Conservation (phyloP, 208 protist species). For the Acanthamoeba lenticulata region DNA sequence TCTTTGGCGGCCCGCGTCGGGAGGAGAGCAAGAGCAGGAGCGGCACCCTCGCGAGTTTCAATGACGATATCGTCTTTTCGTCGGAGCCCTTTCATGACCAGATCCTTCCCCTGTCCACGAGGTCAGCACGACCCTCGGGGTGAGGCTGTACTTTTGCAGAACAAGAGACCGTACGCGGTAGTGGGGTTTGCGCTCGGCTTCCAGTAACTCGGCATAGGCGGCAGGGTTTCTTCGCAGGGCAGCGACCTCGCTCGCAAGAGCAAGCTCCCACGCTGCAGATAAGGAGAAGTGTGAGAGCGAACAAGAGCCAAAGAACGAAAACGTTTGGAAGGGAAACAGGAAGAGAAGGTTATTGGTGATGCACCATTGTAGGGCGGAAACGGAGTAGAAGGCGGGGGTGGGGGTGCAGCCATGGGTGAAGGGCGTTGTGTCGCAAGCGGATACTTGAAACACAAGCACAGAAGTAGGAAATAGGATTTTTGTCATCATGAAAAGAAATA, state of each 20-base stretch:
- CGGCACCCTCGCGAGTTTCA: not conserved
- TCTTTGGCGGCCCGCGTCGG: too few relatives aligned
- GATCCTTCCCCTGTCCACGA: slow-evolving; percentile 1
- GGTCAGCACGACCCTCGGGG: not conserved
- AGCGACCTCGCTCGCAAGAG: slow-evolving; percentile 6
- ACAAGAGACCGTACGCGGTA: not conserved
- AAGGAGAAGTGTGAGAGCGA: not conserved
- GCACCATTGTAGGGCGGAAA: slow-evolving; percentile 28
- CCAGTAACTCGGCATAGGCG: not conserved
- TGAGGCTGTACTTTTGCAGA: not conserved
- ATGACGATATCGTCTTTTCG: slow-evolving; percentile 37
- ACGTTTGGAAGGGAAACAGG: not conserved
- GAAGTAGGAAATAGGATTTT: too few relatives aligned
- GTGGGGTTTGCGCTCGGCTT: slow-evolving; percentile 2
- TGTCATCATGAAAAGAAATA: too few relatives aligned
- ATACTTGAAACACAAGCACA: too few relatives aligned
- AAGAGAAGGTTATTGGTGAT: not conserved
- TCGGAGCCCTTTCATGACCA: not conserved
- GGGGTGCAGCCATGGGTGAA: not conserved
- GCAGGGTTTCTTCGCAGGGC: not conserved
- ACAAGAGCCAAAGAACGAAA: not conserved
- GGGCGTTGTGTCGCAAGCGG: too few relatives aligned
- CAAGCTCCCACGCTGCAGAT: not conserved
- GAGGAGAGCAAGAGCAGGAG: not conserved
- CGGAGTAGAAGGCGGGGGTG: not conserved